Evolutionary conservation across 1,139 yeast genomes (phyloP).

Genomic region (Blastobotrys petasosporus): DNA sequence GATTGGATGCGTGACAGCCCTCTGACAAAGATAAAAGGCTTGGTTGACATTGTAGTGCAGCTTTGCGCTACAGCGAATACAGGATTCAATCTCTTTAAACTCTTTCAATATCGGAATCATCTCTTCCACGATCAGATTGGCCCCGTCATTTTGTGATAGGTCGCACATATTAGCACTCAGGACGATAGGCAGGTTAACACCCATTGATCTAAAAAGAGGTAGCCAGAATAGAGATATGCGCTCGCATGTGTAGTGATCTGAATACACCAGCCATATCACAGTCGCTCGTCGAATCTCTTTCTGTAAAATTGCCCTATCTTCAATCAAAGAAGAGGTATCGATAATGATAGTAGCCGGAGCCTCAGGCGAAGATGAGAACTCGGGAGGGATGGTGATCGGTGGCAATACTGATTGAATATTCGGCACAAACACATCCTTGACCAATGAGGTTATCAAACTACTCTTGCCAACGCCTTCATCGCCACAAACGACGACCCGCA

Average conservation of each 20-base stretch:
- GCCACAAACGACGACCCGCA: slow-evolving; percentile 88
- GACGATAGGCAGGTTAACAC: slow-evolving; percentile 85
- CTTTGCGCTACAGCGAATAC: slow-evolving; percentile 82
- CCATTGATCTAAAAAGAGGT: slow-evolving; percentile 84
- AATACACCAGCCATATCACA: slow-evolving; percentile 86
- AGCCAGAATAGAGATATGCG: slow-evolving; percentile 90
- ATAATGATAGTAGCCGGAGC: slow-evolving; percentile 68
- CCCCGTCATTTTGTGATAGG: slow-evolving; percentile 23
- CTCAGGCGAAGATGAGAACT: slow-evolving; percentile 48
- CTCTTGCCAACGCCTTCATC: slow-evolving; percentile 58
- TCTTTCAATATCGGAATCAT: slow-evolving; percentile 82
- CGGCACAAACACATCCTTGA: slow-evolving; percentile 73
- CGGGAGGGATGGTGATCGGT: slow-evolving; percentile 71
- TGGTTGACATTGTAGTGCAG: slow-evolving; percentile 73
- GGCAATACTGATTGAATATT: slow-evolving; percentile 74
- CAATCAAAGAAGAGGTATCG: slow-evolving; percentile 60
- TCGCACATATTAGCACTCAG: slow-evolving; percentile 84
- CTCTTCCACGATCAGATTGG: slow-evolving; percentile 51
- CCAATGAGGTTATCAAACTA: slow-evolving; percentile 66
- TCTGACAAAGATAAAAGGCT: slow-evolving; percentile 84
- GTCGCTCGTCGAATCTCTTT: slow-evolving; percentile 78
- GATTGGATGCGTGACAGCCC: slow-evolving; percentile 90
- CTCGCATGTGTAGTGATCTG: slow-evolving; percentile 92
- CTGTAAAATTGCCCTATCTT: slow-evolving; percentile 56
- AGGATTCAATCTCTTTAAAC: slow-evolving; percentile 89